phyloP scores from a whole-genome alignment of 305 asterid genomes.

The Stenogyne calaminthoides region DNA sequence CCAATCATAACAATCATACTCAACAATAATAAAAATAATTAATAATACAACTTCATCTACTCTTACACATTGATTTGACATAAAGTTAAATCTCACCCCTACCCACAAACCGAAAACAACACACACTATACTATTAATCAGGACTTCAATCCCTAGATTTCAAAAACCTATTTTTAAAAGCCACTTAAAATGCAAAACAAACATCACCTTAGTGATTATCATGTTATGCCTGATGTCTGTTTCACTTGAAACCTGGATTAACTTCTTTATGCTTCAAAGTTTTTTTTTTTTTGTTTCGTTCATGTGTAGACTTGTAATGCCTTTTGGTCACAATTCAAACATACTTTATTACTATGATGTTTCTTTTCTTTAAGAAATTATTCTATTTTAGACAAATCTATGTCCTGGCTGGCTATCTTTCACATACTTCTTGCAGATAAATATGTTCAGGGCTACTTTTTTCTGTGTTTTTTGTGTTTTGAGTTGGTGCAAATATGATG shows the following conservation, averaged over 20 bases:
- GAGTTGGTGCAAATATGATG: background rate
- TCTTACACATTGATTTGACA: too few relatives aligned
- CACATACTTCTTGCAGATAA: background rate
- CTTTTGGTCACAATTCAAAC: too few relatives aligned
- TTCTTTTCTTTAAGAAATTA: background rate
- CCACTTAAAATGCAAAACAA: too few relatives aligned
- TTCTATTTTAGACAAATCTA: background rate
- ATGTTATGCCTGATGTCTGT: conserved; percentile 7
- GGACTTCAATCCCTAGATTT: too few relatives aligned
- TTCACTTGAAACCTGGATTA: conserved; percentile 19
- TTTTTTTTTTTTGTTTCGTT: background rate
- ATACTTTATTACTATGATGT: background rate
- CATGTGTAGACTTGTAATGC: conserved; percentile 7
- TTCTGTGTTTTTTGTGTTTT: background rate
- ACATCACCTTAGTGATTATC: background rate
- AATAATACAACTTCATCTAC: too few relatives aligned
- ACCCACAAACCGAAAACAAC: too few relatives aligned
- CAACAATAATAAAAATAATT: too few relatives aligned
- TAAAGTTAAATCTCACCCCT: too few relatives aligned
- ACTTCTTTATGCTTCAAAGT: background rate
- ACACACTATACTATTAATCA: too few relatives aligned
- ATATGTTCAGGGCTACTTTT: background rate
- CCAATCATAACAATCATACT: too few relatives aligned
- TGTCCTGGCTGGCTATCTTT: conserved; percentile 4
- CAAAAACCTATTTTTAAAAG: too few relatives aligned